These are phyloP conservation scores for Phytophthora tubulina DNA, from an alignment of 352 stramenopile genomes.

Conservation along the genomic window DNA sequence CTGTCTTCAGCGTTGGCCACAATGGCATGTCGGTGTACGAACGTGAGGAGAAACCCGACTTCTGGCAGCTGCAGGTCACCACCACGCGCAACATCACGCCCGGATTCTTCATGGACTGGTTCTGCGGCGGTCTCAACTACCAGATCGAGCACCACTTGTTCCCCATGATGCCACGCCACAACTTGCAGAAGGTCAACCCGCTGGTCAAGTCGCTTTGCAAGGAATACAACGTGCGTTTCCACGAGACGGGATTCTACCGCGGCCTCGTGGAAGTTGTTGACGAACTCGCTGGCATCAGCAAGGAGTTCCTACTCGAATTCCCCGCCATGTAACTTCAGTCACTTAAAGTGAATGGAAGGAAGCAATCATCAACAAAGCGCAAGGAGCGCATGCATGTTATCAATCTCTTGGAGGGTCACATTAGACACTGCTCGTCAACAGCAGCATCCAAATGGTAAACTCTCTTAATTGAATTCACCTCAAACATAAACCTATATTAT, in stretches of 20 bases:
- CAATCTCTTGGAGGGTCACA: slow-evolving; percentile 22
- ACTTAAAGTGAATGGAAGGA: background rate
- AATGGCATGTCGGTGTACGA: slow-evolving; percentile 99
- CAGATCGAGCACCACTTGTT: slow-evolving; percentile 99
- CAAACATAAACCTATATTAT: slow-evolving; percentile 10
- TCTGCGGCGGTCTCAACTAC: slow-evolving; percentile 98
- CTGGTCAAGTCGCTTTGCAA: slow-evolving; percentile 98
- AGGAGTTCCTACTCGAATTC: slow-evolving; percentile 97
- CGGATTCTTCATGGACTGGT: slow-evolving; percentile 97
- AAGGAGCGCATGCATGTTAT: slow-evolving; percentile 34
- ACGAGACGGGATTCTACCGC: slow-evolving; percentile 95
- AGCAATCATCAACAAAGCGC: slow-evolving; percentile 8
- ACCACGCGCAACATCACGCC: slow-evolving; percentile 97
- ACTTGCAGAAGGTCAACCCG: slow-evolving; percentile 94
- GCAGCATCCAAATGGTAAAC: slow-evolving; percentile 12
- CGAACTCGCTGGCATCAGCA: slow-evolving; percentile 93
- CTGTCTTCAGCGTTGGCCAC: slow-evolving; percentile 98
- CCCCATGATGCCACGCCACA: slow-evolving; percentile 97
- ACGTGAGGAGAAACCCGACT: slow-evolving; percentile 95
- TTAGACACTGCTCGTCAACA: slow-evolving; percentile 11
- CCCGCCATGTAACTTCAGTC: slow-evolving; percentile 95
- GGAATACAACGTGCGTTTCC: slow-evolving; percentile 96
- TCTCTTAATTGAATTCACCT: slow-evolving; percentile 21
- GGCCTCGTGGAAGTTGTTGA: slow-evolving; percentile 96
- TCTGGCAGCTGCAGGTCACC: slow-evolving; percentile 98